A percentile compares a stretch with the other conserved stretches of the same genome.
Evolutionary conservation across 1,139 yeast species (phyloP).

Genomic region (Pichia sp.): DNA sequence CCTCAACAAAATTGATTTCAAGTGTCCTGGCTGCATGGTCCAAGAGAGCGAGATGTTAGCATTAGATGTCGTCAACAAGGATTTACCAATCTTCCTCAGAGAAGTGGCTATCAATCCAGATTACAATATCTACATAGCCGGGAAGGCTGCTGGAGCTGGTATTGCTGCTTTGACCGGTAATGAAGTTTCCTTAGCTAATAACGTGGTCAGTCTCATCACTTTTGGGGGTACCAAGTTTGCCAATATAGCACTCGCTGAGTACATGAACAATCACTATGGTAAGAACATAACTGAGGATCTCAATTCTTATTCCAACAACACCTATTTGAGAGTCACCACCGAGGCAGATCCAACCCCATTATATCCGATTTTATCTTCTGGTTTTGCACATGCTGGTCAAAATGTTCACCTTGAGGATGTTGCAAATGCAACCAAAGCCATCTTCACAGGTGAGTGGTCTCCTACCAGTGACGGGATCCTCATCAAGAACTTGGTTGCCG

Average conservation of each 20-base stretch:
- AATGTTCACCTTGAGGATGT: constrained; percentile 66
- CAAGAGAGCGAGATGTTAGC: constrained; percentile 6
- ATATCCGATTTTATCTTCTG: constrained; percentile 26
- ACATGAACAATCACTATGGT: constrained; percentile 6
- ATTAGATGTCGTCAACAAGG: constrained; percentile 1
- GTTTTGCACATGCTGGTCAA: constrained; percentile 79
- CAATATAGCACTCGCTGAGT: constrained; percentile 2
- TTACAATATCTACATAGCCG: constrained; percentile 2
- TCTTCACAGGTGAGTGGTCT: constrained; percentile 61
- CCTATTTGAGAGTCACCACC: constrained; percentile 4
- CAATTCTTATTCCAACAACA: constrained; percentile 1
- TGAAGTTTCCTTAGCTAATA: background rate
- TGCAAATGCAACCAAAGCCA: constrained; percentile 38
- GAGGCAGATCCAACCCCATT: constrained; percentile 6
- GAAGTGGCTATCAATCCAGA: constrained; percentile 5
- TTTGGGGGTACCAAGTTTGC: constrained; percentile 7
- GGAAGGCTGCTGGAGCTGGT: constrained; percentile 6
- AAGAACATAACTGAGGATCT: constrained; percentile 2
- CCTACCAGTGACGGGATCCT: constrained; percentile 44
- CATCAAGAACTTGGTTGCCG: background rate
- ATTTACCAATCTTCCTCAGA: constrained; percentile 4
- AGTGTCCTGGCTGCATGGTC: constrained; percentile 4
- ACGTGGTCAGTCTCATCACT: constrained; percentile 2
- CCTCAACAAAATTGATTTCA: constrained; percentile 1
- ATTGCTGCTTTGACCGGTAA: constrained; percentile 6